Conservation (phyloP, 2,329 filamentous ascomycete genomes). For the Fusarium sp. region DNA sequence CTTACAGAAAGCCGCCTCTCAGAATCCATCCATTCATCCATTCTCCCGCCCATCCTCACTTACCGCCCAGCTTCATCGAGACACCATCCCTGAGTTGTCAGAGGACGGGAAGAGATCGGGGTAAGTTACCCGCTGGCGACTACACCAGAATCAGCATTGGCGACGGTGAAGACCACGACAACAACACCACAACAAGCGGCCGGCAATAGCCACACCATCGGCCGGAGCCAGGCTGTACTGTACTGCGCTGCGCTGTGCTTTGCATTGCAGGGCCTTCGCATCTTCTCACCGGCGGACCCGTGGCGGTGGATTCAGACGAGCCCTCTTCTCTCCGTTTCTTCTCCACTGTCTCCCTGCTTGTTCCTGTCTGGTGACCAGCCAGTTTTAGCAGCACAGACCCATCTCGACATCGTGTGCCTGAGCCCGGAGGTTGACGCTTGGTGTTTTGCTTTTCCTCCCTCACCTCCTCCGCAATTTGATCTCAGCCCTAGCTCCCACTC, state of each 20-base stretch:
- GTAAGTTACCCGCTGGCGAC: background rate
- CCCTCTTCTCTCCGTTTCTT: slow-evolving; percentile 22
- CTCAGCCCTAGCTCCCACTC: slow-evolving; percentile 32
- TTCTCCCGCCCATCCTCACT: background rate
- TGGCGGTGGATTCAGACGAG: slow-evolving; percentile 18
- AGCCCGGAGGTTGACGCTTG: slow-evolving; percentile 19
- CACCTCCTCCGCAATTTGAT: slow-evolving; percentile 32
- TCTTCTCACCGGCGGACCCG: slow-evolving; percentile 20
- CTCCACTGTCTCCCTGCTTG: slow-evolving; percentile 26
- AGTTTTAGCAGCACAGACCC: slow-evolving; percentile 32
- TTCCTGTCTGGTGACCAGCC: slow-evolving; percentile 33
- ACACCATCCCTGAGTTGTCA: background rate
- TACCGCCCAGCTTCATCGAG: background rate
- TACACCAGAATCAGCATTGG: background rate
- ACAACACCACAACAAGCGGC: background rate
- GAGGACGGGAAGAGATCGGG: background rate
- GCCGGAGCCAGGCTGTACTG: background rate
- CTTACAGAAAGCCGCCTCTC: background rate
- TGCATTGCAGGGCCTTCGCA: slow-evolving; percentile 4
- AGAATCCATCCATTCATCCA: background rate
- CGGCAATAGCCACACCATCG: slow-evolving; percentile 8
- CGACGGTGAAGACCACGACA: background rate
- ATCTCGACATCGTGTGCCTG: slow-evolving; percentile 18
- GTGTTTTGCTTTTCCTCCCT: slow-evolving; percentile 15
- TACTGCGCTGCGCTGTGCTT: background rate